Evolutionary conservation across 441 rosid species (phyloP).

Genomic region (Brassica balearica): DNA sequence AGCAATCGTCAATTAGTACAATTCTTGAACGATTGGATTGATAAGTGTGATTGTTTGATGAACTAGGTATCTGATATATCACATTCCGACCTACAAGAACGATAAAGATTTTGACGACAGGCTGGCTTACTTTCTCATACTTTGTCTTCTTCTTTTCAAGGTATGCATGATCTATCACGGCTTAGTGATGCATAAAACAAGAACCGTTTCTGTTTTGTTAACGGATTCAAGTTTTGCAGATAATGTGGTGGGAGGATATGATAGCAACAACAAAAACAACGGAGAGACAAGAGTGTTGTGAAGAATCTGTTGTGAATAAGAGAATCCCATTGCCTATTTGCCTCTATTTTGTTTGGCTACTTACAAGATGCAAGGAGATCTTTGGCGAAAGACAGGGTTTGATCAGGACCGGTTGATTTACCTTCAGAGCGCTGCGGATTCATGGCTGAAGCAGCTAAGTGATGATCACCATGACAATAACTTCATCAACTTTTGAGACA

Average conservation of each 20-base stretch:
- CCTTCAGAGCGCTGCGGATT: conserved; percentile 64
- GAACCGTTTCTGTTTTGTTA: neutral
- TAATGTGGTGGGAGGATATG: conserved; percentile 30
- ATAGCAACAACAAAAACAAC: neutral
- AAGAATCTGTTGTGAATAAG: conserved; percentile 9
- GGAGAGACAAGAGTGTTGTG: conserved; percentile 16
- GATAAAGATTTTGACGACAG: conserved; percentile 65
- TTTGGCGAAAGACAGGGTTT: conserved; percentile 58
- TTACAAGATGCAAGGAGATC: conserved; percentile 77
- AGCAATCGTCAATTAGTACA: neutral
- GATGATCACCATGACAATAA: conserved; percentile 72
- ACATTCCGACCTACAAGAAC: conserved; percentile 27
- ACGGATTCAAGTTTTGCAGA: conserved; percentile 37
- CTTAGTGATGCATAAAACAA: neutral
- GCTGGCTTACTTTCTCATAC: conserved; percentile 41
- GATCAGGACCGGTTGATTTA: conserved; percentile 54
- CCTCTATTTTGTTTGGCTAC: conserved; percentile 66
- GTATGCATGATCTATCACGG: conserved; percentile 41
- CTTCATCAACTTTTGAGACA: conserved; percentile 52
- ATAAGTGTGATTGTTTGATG: conserved; percentile 11
- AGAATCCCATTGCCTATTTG: conserved; percentile 55
- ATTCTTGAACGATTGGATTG: neutral
- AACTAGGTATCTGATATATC: conserved; percentile 63
- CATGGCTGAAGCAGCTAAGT: conserved; percentile 84
- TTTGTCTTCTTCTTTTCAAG: conserved; percentile 77